Base-by-base conservation (phyloP, 2,329 filamentous ascomycete species). In the Amauroascus verrucosus region DNA sequence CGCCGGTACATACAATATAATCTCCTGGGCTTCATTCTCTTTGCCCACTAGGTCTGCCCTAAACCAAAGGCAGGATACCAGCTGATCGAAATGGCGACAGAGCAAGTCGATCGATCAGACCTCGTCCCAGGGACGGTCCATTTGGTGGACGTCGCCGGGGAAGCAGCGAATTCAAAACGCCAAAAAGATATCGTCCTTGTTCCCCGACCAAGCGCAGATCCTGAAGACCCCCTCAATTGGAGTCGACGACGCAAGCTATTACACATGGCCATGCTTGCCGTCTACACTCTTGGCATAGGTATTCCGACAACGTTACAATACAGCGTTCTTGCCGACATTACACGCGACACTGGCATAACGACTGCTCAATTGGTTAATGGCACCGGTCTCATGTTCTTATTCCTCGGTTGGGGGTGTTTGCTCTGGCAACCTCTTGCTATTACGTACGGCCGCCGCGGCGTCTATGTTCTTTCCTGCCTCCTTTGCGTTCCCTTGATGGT, bases 391-490 rank as follows among this genome's bases (percentile, higher is more conserved):
- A 76, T 77, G 74, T 78, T 78, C 57, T 60, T 78, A 28, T 67
- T 75, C 13, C 70, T 77, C 22, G 75, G 75, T 2, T 77, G 74
- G 75, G 75, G 74, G 0, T 71, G 72, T 57, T 61, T 79, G 2
- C 64, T 79, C 40, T 77, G 73, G 72, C 76, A 79, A 58, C 75
- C 77, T 2, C 60, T 79, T 28, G 77, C 77, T 0, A 61, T 78
- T 16, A 72, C 73, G 46, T 78, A 75, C 56, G 77, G 77, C n/a
- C 72, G 76, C 53, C 67, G 76, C 4, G 67, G 70, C 1, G 70
- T 74, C 1, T 78, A 77, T 52, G 61, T 78, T 1, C 59, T 74
- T 32, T 72, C 70, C 1, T 67, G 68, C 1, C 57, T 71, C 2
- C 68, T 67, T 14, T 69, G 68, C 5, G 65, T 72, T 16, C 66